A percentile compares a stretch with the other conserved stretches of the same genome.
These are phyloP conservation scores for Chytridiales sp. DNA, from an alignment of 371 early-diverging fungal species.

Conservation along the genomic window DNA sequence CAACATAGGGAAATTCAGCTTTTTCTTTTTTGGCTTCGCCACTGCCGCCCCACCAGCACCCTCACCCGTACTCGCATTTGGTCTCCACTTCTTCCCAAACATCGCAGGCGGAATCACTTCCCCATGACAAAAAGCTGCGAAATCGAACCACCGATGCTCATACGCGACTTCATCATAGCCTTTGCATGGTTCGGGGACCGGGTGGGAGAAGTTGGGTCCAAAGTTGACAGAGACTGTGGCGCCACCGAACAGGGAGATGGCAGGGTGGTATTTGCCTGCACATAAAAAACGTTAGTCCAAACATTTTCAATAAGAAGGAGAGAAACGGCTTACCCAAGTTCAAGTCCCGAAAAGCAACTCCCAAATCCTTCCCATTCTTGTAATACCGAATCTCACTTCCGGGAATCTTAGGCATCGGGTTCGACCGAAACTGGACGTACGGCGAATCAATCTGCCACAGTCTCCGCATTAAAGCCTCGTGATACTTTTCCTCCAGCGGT, in stretches of 20 bases:
- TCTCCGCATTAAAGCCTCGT: slow-evolving; percentile 31
- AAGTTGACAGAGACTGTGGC: slow-evolving; percentile 61
- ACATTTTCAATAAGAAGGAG: not conserved
- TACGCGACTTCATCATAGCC: slow-evolving; percentile 17
- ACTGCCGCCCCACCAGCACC: not conserved
- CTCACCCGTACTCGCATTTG: not conserved
- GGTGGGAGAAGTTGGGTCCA: slow-evolving; percentile 59
- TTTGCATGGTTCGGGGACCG: slow-evolving; percentile 41
- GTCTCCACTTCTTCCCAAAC: not conserved
- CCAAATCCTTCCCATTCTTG: slow-evolving; percentile 60
- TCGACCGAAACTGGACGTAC: slow-evolving; percentile 39
- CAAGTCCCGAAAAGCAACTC: slow-evolving; percentile 62
- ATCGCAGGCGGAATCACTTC: not conserved
- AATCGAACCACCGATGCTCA: slow-evolving; percentile 14
- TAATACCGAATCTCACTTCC: slow-evolving; percentile 60
- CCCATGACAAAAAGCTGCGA: not conserved
- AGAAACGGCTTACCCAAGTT: slow-evolving; percentile 42
- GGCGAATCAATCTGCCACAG: slow-evolving; percentile 34
- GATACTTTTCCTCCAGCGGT: slow-evolving; percentile 1
- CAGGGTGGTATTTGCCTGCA: slow-evolving; percentile 68
- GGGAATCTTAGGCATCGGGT: slow-evolving; percentile 22
- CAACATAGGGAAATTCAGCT: slow-evolving; percentile 4
- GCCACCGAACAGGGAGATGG: slow-evolving; percentile 61
- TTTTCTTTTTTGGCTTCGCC: not conserved
- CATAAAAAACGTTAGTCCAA: not conserved